Evolutionary conservation across 139 green algal species (phyloP), one percentile per base, ranked within the genome.

Genomic region (Asterochloris erici): DNA sequence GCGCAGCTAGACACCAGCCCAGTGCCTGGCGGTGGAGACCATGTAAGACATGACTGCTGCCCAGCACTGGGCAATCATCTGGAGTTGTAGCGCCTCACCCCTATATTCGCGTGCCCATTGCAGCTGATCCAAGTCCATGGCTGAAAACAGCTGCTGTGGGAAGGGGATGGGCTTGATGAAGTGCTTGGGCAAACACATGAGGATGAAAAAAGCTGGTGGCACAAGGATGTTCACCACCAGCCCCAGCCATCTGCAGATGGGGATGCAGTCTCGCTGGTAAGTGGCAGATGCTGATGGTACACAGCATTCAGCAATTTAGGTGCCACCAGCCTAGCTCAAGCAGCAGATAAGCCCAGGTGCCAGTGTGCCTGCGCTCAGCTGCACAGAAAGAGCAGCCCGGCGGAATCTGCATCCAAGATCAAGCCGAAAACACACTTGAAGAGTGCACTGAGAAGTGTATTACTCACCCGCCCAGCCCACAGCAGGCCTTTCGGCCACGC

Each of bases 111-210:
- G 69, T 0, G 87, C 85, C 73, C 89, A 89, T 28, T 21, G 66
- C 14, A 28, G 29, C 14, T 63, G 74, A 74, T 94, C 89, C 11
- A 91, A 78, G 62, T 87, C 84, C 15, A 85, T 77, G 0, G 84
- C 16, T 14, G 78, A 28, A 10, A 78, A 79, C 47, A 92, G 70
- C 63, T 91, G 85, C 19, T 81, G 77, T 0, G 83, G 79, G 61
- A 84, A 78, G 14, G 64, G 77, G 15, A 79, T 84, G 0, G 90
- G 89, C 69, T 90, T 83, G 26, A 95, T 84, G 86, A 92, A 95
- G 81, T 94, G 87, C 83, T 94, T 93, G 29, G 92, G 92, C 15
- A 95, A 85, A 74, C 88, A 93, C 90, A 94, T 94, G 27, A 90
- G 70, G 68, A 88, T 17, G 69, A 91, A 89, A 68, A 91, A 89